Evolutionary conservation across 2,329 filamentous ascomycete genomes (phyloP).

Genomic region (Albifimbria verrucaria): DNA sequence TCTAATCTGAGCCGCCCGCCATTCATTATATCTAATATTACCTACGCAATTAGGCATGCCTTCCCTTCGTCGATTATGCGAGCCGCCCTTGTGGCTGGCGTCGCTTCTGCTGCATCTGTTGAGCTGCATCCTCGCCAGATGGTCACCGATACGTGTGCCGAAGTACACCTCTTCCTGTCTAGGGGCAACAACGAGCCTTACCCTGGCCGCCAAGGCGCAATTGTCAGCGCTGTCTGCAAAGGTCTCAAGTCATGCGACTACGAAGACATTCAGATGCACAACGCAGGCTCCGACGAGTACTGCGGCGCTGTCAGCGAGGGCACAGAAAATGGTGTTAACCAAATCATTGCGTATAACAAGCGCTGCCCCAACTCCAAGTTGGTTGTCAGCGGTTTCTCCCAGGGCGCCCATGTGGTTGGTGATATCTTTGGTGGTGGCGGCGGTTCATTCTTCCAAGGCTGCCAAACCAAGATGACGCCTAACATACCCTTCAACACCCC

Average conservation of each 20-base stretch:
- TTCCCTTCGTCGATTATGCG: not conserved
- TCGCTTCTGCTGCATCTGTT: not conserved
- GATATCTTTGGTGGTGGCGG: constrained; percentile 33
- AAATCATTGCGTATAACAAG: constrained; percentile 36
- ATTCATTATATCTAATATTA: not conserved
- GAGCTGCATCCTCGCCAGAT: not conserved
- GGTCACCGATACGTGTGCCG: not conserved
- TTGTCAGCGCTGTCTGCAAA: constrained; percentile 22
- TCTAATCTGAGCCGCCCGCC: too few relatives aligned
- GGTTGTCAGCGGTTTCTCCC: constrained; percentile 38
- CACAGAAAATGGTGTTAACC: constrained; percentile 26
- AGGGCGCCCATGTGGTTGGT: constrained; percentile 35
- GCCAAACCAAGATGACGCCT: constrained; percentile 5
- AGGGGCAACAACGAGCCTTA: constrained; percentile 26
- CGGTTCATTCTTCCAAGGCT: constrained; percentile 29
- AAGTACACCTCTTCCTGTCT: constrained; percentile 26
- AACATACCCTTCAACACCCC: not conserved
- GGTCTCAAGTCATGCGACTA: constrained; percentile 25
- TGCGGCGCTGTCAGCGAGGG: constrained; percentile 34
- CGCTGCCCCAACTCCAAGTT: constrained; percentile 36
- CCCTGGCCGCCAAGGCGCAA: constrained; percentile 23
- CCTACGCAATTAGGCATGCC: not conserved
- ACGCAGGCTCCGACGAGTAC: constrained; percentile 25
- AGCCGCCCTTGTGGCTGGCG: not conserved
- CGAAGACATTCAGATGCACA: constrained; percentile 29